Conservation (phyloP, 768 basidiomycete genomes). For the Termitomyces titanicus region DNA sequence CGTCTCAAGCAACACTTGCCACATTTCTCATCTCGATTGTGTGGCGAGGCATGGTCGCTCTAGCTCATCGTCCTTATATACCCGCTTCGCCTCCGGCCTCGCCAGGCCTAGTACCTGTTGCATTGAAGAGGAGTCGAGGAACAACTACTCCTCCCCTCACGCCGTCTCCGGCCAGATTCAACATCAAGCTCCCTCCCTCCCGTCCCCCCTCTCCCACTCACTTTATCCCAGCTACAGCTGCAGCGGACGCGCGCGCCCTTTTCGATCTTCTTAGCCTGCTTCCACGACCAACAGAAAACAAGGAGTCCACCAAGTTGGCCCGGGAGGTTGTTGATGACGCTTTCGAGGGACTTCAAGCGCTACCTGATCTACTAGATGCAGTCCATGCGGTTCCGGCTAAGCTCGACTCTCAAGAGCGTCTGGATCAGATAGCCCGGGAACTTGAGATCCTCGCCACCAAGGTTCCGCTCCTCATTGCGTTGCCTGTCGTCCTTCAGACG, state of each 20-base stretch:
- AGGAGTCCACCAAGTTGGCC: conserved; percentile 51
- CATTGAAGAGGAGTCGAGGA: conserved; percentile 38
- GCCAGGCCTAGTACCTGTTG: conserved; percentile 28
- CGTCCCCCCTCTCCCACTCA: conserved; percentile 56
- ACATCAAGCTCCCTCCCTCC: conserved; percentile 63
- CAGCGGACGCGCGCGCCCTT: conserved; percentile 59
- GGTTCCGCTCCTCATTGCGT: conserved; percentile 69
- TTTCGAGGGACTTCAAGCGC: conserved; percentile 56
- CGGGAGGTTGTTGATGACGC: conserved; percentile 81
- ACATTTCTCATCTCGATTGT: conserved; percentile 69
- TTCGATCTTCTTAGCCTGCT: conserved; percentile 56
- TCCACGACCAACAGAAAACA: conserved; percentile 55
- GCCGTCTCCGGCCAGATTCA: conserved; percentile 56
- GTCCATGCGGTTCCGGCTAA: conserved; percentile 25
- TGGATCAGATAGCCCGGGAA: conserved; percentile 34
- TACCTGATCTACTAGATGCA: conserved; percentile 55
- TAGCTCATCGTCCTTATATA: conserved; percentile 55
- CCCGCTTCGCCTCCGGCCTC: conserved; percentile 37
- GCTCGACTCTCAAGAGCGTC: conserved; percentile 13
- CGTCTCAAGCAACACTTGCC: conserved; percentile 60
- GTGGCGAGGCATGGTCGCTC: conserved; percentile 71
- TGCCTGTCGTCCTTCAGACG: conserved; percentile 61
- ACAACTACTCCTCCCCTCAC: conserved; percentile 52
- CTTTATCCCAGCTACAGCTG: conserved; percentile 35
- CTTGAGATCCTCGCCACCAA: conserved; percentile 55